Base-by-base conservation (phyloP, 208 protist species). In the Vickermania ingenoplastis region DNA sequence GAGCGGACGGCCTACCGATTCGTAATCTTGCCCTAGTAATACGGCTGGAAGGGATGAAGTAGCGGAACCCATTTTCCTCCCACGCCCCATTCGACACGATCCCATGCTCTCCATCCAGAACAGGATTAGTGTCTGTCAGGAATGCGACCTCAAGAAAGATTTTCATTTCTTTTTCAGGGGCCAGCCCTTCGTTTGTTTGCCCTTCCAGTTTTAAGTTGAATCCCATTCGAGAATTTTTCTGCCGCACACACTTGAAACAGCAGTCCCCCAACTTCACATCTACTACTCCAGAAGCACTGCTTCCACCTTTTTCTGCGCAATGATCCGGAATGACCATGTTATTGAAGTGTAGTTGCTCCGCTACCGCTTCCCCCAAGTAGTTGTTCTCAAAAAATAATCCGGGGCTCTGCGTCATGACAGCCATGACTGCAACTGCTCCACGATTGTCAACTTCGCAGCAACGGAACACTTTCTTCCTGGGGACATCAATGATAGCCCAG, bases 401-500 rank as follows among this genome's bases (percentile, higher is more conserved):
- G 26, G 58, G 59, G 29, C 69, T 63, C 51, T 78, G 76, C 1
- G 73, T 76, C 7, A 81, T 64, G 27, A 88, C 61, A 36, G 67
- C 71, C 53, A 69, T 63, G 24, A 74, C 45, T 2, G 84, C 56
- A 24, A 73, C 55, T 0, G 81, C 76, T 14, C 74, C 57, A 22
- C 74, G 71, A 21, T 69, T 51, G 55, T 84, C 81, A 1, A 75
- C 26, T n/a, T 69, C 58, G 57, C 68, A 73, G 65, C 83, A 88
- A 1, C 77, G 77, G 51, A 82, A 84, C 53, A 80, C 79, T 54
- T 68, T 59, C 14, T 65, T n/a, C n/a, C 57, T 53, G 17, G 71
- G 55, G 58, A 81, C 65, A 59, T 84, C 81, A 2, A 74, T 68
- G 50, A 88, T 66, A 14, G 72, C 73, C 81, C 81, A 88, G n/a